These are phyloP conservation scores for Colletotrichum higginsianum DNA, from an alignment of 2,329 filamentous ascomycete species.

Conservation along the genomic window DNA sequence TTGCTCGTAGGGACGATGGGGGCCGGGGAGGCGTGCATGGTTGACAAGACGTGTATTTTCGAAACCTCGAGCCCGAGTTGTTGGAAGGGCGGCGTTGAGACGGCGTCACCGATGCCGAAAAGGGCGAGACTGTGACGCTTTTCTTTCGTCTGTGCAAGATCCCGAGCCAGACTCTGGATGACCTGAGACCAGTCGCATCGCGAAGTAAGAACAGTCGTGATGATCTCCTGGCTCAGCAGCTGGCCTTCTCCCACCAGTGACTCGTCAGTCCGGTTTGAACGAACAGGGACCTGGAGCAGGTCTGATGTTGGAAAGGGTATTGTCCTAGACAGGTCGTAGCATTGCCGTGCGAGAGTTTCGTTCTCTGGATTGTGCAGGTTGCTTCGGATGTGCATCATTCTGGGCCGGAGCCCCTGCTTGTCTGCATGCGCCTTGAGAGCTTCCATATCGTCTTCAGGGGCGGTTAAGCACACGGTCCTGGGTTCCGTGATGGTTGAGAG, in stretches of 20 bases:
- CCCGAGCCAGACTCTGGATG: conserved; percentile 29
- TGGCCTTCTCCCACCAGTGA: conserved; percentile 7
- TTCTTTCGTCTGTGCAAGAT: conserved; percentile 33
- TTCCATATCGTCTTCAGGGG: conserved; percentile 34
- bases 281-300: conserved; percentile 29
- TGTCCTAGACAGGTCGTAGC: conserved; percentile 32
- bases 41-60: conserved; percentile 35
- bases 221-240: conserved; percentile 29
- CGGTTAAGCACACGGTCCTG: conserved; percentile 40
- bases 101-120: conserved; percentile 43
- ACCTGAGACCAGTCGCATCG: conserved; percentile 42
- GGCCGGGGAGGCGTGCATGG: not conserved
- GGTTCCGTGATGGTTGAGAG: conserved; percentile 42
- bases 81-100: conserved; percentile 33
- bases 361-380: conserved; percentile 42
- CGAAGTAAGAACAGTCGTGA: conserved; percentile 40
- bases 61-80: conserved; percentile 38
- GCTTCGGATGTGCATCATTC: conserved; percentile 43
- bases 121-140: conserved; percentile 37
- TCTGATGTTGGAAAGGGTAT: conserved; percentile 28
- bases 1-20: not conserved
- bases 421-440: conserved; percentile 35
- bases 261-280: conserved; percentile 40
- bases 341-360: conserved; percentile 28
- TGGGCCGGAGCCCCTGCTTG: conserved; percentile 37